These are phyloP conservation scores for Quercus berberidifolia DNA, from an alignment of 306 rosid species.

Conservation along the genomic window DNA sequence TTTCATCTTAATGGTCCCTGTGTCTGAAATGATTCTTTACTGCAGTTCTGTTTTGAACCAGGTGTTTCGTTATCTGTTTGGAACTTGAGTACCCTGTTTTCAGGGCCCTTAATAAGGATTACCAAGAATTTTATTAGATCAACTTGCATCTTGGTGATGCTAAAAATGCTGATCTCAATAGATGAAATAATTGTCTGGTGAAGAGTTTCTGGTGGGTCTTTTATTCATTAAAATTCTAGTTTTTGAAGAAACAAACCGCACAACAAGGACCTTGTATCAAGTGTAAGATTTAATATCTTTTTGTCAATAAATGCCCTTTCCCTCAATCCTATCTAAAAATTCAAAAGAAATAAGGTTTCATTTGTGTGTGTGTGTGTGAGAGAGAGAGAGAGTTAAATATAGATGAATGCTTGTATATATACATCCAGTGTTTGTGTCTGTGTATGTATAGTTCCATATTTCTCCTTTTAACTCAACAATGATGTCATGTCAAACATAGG, in stretches of 20 bases:
- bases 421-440: background rate
- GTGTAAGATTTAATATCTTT: too few relatives aligned
- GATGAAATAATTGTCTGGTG: constrained; percentile 14
- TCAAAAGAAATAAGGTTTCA: too few relatives aligned
- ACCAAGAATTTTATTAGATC: constrained; percentile 31
- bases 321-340: too few relatives aligned
- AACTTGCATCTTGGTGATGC: constrained; percentile 27
- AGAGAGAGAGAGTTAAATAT: too few relatives aligned
- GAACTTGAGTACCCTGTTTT: constrained; percentile 34
- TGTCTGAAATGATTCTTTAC: constrained; percentile 21
- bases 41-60: constrained; percentile 16
- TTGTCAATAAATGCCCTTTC: too few relatives aligned
- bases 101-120: constrained; percentile 29
- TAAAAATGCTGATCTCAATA: constrained; percentile 25
- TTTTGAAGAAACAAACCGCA: background rate
- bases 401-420: too few relatives aligned
- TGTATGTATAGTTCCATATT: too few relatives aligned
- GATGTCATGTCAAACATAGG: too few relatives aligned
- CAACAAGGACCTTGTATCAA: too few relatives aligned
- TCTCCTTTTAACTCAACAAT: too few relatives aligned
- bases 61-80: constrained; percentile 34
- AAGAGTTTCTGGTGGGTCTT: constrained; percentile 21
- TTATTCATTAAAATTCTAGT: constrained; percentile 14
- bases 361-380: too few relatives aligned
- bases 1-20: background rate